Conservation (phyloP, 306 rosid species). For the Luffa acutangula region DNA sequence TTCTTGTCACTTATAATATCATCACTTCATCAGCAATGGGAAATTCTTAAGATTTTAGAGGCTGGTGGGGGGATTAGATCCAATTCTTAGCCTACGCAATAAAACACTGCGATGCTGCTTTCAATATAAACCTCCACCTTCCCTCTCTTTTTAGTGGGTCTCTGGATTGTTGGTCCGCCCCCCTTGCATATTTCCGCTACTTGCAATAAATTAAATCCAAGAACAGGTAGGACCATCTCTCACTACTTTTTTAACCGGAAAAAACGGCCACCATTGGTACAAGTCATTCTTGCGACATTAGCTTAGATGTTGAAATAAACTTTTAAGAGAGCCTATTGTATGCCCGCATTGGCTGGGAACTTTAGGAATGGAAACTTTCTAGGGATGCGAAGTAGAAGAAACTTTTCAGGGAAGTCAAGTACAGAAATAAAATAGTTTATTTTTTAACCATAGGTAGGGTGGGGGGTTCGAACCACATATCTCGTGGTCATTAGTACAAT, state of each 20-base stretch:
- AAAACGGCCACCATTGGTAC: background rate
- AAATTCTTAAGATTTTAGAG: slow-evolving; percentile 27
- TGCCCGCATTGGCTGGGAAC: background rate
- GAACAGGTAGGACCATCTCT: background rate
- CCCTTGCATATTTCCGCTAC: slow-evolving; percentile 22
- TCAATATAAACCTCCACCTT: slow-evolving; percentile 22
- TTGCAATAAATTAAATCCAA: slow-evolving; percentile 26
- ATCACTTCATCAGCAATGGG: slow-evolving; percentile 21
- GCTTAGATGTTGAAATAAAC: background rate
- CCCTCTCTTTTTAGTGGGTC: slow-evolving; percentile 13
- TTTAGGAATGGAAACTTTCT: background rate
- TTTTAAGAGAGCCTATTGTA: background rate
- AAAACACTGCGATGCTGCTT: slow-evolving; percentile 25
- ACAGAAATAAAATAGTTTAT: background rate
- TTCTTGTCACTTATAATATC: slow-evolving; percentile 14
- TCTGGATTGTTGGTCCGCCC: slow-evolving; percentile 8
- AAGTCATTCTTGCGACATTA: background rate
- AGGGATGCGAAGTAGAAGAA: background rate
- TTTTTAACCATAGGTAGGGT: too few species aligned
- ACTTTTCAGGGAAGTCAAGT: background rate
- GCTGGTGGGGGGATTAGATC: slow-evolving; percentile 55
- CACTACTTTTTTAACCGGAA: background rate
- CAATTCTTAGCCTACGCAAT: slow-evolving; percentile 24
- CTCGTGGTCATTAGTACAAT: too few species aligned
- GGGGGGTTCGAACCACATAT: too few species aligned